A percentile compares a stretch with the other conserved stretches of the same genome.
Evolutionary conservation across 164 flowering plant species (phyloP).

Genomic region (Cinnamomum micranthum): DNA sequence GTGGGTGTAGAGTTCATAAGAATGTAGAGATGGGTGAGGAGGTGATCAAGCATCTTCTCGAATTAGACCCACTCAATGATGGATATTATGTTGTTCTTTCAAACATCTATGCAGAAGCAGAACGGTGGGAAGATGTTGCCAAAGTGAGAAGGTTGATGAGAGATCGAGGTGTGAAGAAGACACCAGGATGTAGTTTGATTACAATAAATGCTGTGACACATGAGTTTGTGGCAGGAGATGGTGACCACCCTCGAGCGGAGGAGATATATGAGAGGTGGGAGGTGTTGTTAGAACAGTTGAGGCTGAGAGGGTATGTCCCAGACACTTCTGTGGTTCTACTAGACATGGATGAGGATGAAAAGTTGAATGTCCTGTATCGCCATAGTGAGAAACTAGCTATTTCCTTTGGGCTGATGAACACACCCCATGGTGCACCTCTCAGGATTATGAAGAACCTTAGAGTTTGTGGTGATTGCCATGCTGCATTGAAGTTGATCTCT

Average conservation of each 20-base stretch:
- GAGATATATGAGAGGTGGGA: conserved; percentile 47
- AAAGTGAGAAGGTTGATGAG: conserved; percentile 55
- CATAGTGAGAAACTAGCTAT: conserved; percentile 69
- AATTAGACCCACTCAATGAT: conserved; percentile 52
- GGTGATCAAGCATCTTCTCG: conserved; percentile 46
- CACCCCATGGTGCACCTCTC: conserved; percentile 36
- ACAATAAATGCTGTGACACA: conserved; percentile 41
- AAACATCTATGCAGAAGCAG: conserved; percentile 56
- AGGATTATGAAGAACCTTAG: conserved; percentile 70
- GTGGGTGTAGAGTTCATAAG: conserved; percentile 61
- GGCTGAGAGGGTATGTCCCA: conserved; percentile 47
- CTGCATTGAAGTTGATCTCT: conserved; percentile 48
- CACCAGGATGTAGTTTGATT: conserved; percentile 58
- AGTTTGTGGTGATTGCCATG: conserved; percentile 66
- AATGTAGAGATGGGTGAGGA: conserved; percentile 54
- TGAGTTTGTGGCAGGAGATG: conserved; percentile 65
- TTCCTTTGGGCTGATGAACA: conserved; percentile 50
- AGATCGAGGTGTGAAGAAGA: conserved; percentile 52
- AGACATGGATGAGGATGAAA: conserved; percentile 50
- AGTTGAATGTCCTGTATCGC: conserved; percentile 43
- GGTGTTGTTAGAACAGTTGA: conserved; percentile 36
- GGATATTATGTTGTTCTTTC: conserved; percentile 64
- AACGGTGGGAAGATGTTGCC: conserved; percentile 51
- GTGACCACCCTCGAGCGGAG: conserved; percentile 40
- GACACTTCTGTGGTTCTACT: conserved; percentile 52